Evolutionary conservation across 345 rosid species (phyloP), one percentile per base, ranked within the genome.

Genomic region (Erodium maritimum): DNA sequence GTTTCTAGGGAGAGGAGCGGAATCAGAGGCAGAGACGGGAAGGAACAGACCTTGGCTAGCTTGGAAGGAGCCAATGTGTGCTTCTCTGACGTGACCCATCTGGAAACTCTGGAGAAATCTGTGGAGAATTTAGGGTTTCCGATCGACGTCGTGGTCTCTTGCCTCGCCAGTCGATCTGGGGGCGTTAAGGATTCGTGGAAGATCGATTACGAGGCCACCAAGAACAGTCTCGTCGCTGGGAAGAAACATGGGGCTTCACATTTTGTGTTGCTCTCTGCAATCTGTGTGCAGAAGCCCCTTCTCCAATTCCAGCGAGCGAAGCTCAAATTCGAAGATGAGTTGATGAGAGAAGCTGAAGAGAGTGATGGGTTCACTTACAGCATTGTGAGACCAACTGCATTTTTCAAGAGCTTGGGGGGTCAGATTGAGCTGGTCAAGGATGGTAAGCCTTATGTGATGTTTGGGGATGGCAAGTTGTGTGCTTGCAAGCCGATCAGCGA

Each of bases 401-500:
- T 91, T 66, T 88, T 91, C 58, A 88, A 91, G 78, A 91, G 98
- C 45, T 76, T 91, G 64, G 96, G 93, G 54, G 96, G 95, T 54
- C 96, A 91, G 63, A 90, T 91, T n/a, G 95, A 91, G 54, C 61
- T 91, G 19, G 98, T 88, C 61, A 88, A 91, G 78, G 90, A 84
- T 46, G 96, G 96, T 63, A 91, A 91, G 67, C 98, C 96, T 60
- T 91, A 81, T 75, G 96, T 91, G 50, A 88, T 88, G 98, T 91
- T 91, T 63, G 95, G 96, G 52, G 96, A 88, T 59, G 98, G 98
- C 45, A 86, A 74, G 71, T 77, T 88, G 46, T 86, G 95, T 61
- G 98, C 98, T 61, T 88, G 98, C 63, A 88, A 91, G 69, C 98
- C 95, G 0, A 91, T 88, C n/a, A 86, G 96, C 19, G 98, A 91